phyloP scores from a whole-genome alignment of 2,329 filamentous ascomycete species.

The Colletotrichum ledebouriae region DNA sequence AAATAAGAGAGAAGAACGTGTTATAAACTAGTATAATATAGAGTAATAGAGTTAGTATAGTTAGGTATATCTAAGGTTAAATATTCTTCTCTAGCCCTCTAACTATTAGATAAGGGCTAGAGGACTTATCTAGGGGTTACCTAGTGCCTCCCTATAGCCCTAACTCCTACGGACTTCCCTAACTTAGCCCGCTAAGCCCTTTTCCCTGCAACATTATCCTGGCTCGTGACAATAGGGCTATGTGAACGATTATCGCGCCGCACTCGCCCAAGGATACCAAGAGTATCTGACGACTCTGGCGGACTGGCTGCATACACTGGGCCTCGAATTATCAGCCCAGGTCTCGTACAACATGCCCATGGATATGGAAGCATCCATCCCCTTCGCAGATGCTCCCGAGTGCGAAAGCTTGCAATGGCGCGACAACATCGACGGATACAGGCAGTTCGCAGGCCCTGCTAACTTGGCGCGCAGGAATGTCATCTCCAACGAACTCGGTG shows the following conservation, averaged over 20 bases:
- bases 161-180: too few relatives aligned
- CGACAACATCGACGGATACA: conserved; percentile 55
- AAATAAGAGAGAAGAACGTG: too few relatives aligned
- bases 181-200: too few relatives aligned
- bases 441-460: conserved; percentile 56
- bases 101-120: too few relatives aligned
- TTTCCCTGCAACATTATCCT: too few relatives aligned
- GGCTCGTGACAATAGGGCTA: conserved; percentile 8
- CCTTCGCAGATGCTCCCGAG: conserved; percentile 55
- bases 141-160: too few relatives aligned
- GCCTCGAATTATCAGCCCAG: conserved; percentile 55
- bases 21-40: too few relatives aligned
- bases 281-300: conserved; percentile 25
- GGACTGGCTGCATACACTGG: conserved; percentile 44
- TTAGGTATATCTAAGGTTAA: too few relatives aligned
- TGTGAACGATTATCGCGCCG: conserved; percentile 30
- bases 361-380: conserved; percentile 56
- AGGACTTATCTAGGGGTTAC: too few relatives aligned
- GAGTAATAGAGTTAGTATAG: too few relatives aligned
- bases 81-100: too few relatives aligned
- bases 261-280: conserved; percentile 18
- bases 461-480: conserved; percentile 54
- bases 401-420: conserved; percentile 55
- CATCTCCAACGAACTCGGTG: conserved; percentile 49
- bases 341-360: conserved; percentile 57